Percentiles rank a stretch among this genome's conserved stretches.
These are phyloP conservation scores for Exobasidium cylindrosporum DNA, from an alignment of 1,284 basidiomycete genomes.

Conservation along the genomic window DNA sequence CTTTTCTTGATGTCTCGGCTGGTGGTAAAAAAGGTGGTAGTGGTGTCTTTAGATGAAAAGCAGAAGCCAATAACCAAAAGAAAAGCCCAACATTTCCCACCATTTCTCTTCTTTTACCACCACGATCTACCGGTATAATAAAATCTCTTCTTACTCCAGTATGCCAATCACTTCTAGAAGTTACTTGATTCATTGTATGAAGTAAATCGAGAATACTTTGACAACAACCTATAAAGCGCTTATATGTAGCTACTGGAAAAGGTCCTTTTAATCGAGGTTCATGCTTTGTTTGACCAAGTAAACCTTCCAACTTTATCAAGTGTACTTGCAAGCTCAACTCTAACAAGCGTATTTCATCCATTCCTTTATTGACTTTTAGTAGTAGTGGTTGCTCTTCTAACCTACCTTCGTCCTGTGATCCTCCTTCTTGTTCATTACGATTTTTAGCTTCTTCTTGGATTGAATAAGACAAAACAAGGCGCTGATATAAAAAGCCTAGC, in stretches of 20 bases:
- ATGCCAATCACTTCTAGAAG: slow-evolving; percentile 85
- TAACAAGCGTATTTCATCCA: slow-evolving; percentile 61
- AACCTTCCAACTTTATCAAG: slow-evolving; percentile 64
- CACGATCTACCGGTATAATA: slow-evolving; percentile 70
- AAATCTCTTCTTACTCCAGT: slow-evolving; percentile 71
- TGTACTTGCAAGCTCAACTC: slow-evolving; percentile 89
- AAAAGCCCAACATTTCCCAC: slow-evolving; percentile 85
- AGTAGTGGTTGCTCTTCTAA: slow-evolving; percentile 28
- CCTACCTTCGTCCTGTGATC: not conserved
- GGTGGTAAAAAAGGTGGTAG: slow-evolving; percentile 92
- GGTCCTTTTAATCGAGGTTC: slow-evolving; percentile 80
- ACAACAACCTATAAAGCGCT: slow-evolving; percentile 75
- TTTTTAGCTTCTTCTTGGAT: slow-evolving; percentile 16
- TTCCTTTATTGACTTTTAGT: not conserved
- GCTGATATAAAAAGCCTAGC: slow-evolving; percentile 46
- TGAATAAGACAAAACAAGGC: slow-evolving; percentile 45
- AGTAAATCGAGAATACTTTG: slow-evolving; percentile 73
- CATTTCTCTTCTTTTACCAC: slow-evolving; percentile 74
- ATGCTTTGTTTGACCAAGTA: slow-evolving; percentile 82
- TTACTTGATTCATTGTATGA: slow-evolving; percentile 93
- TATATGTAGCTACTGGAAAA: slow-evolving; percentile 67
- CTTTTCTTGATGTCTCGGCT: slow-evolving; percentile 74
- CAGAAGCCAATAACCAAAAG: slow-evolving; percentile 80
- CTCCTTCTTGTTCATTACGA: slow-evolving; percentile 14
- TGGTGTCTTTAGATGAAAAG: slow-evolving; percentile 83